Conservation (phyloP, 2,329 filamentous ascomycete species). For the Orbilia blumenaviensis region DNA sequence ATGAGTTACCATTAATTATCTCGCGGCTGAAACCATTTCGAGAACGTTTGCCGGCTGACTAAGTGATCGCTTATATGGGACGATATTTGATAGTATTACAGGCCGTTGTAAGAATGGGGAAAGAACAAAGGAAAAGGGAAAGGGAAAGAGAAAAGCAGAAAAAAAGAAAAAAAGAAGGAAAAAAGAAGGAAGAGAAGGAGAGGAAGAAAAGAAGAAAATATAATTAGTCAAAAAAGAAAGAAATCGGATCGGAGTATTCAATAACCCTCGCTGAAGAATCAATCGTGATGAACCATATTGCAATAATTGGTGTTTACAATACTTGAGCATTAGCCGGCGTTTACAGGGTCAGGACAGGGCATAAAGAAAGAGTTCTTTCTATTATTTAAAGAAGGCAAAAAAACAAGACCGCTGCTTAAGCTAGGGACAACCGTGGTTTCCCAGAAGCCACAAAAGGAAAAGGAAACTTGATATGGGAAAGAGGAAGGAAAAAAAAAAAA, state of each 20-base stretch:
- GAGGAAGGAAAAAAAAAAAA: not conserved
- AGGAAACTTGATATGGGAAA: not conserved
- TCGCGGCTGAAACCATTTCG: slow-evolving; percentile 4
- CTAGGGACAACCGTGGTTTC: not conserved
- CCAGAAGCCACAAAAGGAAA: slow-evolving; percentile 24
- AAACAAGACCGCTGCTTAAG: not conserved
- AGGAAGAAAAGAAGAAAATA: not conserved
- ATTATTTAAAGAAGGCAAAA: not conserved
- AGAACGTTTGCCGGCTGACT: slow-evolving; percentile 9
- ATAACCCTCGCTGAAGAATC: not conserved
- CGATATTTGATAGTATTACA: no score
- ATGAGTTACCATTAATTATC: slow-evolving; percentile 6
- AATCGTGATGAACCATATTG: not conserved
- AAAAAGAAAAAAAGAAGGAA: no score
- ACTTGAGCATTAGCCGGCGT: slow-evolving; percentile 33
- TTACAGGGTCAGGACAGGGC: slow-evolving; percentile 19
- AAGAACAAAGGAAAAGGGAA: no score
- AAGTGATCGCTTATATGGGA: not conserved
- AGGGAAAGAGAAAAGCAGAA: no score
- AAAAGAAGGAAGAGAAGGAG: not conserved
- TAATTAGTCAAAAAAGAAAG: no score
- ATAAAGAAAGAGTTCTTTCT: slow-evolving; percentile 16
- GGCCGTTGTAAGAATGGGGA: no score
- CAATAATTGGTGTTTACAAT: slow-evolving; percentile 4
- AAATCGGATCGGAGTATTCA: not conserved